These are phyloP conservation scores for Rutstroemia sp. DNA, from an alignment of 2,329 filamentous ascomycete genomes.

Conservation along the genomic window DNA sequence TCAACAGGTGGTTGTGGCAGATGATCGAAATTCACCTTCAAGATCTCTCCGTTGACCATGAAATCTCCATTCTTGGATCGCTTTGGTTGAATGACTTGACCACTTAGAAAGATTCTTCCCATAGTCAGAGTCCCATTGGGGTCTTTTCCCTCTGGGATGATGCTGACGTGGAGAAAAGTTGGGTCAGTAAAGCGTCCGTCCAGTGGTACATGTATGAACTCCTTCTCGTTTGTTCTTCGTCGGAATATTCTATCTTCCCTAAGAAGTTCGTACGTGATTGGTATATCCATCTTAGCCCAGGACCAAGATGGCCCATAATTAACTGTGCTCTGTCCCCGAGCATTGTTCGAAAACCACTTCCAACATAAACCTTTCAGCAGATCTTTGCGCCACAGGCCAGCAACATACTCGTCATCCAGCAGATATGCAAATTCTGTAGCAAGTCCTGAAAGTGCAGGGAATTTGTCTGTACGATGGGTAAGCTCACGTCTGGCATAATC, in stretches of 20 bases:
- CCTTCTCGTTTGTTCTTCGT: not conserved
- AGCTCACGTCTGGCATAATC: conserved; percentile 10
- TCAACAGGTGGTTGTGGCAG: conserved; percentile 5
- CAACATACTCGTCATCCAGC: conserved; percentile 8
- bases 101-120: not conserved
- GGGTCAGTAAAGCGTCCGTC: not conserved
- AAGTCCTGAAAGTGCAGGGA: conserved; percentile 10
- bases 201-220: not conserved
- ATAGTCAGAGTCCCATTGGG: not conserved
- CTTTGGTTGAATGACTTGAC: not conserved
- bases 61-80: conserved; percentile 3
- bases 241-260: not conserved
- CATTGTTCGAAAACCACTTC: conserved; percentile 1
- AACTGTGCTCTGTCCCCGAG: not conserved
- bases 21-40: conserved; percentile 1
- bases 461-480: conserved; percentile 4
- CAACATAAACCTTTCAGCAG: conserved; percentile 10
- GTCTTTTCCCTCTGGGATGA: not conserved
- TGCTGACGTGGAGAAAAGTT: not conserved
- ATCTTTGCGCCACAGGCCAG: conserved; percentile 8
- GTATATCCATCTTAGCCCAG: conserved; percentile 6
- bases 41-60: not conserved
- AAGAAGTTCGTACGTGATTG: conserved; percentile 2
- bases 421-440: conserved; percentile 3
- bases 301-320: conserved; percentile 7